phyloP scores from a whole-genome alignment of 2,329 filamentous ascomycete genomes.

The Ceratocystis lukuohia region DNA sequence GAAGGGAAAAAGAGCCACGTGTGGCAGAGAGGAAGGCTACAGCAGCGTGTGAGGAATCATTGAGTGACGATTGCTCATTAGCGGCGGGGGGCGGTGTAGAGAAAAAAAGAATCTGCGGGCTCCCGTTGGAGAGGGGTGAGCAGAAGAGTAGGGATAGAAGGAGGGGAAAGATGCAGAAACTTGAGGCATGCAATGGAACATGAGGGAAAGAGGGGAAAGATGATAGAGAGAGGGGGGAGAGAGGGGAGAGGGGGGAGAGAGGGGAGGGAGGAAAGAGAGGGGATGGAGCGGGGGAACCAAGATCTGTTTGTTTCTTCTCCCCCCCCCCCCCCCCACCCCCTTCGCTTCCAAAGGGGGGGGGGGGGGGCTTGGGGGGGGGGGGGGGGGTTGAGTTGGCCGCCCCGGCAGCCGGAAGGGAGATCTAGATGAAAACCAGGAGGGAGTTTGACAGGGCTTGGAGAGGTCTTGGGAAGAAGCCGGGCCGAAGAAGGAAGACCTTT shows the following conservation, averaged over 20 bases:
- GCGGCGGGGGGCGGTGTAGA: neutral
- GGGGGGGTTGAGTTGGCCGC: neutral
- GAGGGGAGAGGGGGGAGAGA: too few relatives aligned
- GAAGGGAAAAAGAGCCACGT: neutral
- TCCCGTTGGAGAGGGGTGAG: slow-evolving; percentile 1
- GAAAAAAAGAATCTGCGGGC: neutral
- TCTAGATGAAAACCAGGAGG: neutral
- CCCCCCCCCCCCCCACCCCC: too few relatives aligned
- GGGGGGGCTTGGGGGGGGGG: too few relatives aligned
- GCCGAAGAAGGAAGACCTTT: slow-evolving; percentile 1
- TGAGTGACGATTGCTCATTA: neutral
- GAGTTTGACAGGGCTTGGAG: neutral
- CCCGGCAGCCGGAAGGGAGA: neutral
- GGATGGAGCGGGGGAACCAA: neutral
- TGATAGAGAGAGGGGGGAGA: too few relatives aligned
- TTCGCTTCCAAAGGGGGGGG: too few relatives aligned
- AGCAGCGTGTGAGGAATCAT: neutral
- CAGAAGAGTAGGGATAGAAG: neutral
- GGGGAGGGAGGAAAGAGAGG: too few relatives aligned
- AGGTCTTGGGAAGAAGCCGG: neutral
- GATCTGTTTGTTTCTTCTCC: neutral
- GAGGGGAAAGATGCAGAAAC: neutral
- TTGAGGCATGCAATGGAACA: neutral
- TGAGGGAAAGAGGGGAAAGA: too few relatives aligned
- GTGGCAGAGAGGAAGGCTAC: neutral